These are phyloP conservation scores for Knufia petricola DNA, from an alignment of 2,329 filamentous ascomycete genomes.

Conservation along the genomic window DNA sequence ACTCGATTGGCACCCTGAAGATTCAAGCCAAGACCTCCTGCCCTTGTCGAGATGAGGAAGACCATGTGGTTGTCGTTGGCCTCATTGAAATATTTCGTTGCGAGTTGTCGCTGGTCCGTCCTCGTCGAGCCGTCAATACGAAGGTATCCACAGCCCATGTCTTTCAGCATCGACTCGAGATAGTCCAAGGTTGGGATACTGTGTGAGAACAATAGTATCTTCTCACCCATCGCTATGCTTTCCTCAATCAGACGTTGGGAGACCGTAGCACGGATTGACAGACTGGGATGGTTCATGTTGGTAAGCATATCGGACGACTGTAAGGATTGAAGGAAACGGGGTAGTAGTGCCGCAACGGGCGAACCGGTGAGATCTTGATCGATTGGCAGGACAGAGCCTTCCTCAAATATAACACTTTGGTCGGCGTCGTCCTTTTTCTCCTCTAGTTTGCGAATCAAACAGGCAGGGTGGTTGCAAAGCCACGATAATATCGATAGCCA, in stretches of 20 bases:
- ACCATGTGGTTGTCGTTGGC: constrained; percentile 41
- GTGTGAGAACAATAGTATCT: constrained; percentile 72
- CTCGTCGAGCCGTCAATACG: constrained; percentile 60
- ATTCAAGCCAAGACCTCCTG: constrained; percentile 76
- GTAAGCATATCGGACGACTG: constrained; percentile 1
- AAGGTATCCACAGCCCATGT: constrained; percentile 36
- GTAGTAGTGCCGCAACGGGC: constrained; percentile 27
- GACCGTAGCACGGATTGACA: constrained; percentile 61
- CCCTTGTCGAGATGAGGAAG: constrained; percentile 72
- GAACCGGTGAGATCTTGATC: constrained; percentile 28
- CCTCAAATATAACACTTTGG: not conserved
- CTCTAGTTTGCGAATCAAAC: constrained; percentile 42
- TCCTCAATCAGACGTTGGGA: constrained; percentile 61
- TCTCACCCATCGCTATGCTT: constrained; percentile 54
- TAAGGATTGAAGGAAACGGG: constrained; percentile 29
- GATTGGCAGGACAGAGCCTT: constrained; percentile 12
- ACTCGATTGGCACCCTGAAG: constrained; percentile 76
- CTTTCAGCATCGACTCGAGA: constrained; percentile 44
- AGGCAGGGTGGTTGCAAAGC: constrained; percentile 50
- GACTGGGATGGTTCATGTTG: constrained; percentile 32
- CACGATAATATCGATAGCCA: constrained; percentile 46
- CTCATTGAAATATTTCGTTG: constrained; percentile 61
- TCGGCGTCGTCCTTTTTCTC: constrained; percentile 17
- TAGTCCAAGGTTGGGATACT: constrained; percentile 61
- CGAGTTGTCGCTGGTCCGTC: constrained; percentile 48